These are phyloP conservation scores for Tilletia caries DNA, from an alignment of 1,284 basidiomycete species.

Conservation along the genomic window DNA sequence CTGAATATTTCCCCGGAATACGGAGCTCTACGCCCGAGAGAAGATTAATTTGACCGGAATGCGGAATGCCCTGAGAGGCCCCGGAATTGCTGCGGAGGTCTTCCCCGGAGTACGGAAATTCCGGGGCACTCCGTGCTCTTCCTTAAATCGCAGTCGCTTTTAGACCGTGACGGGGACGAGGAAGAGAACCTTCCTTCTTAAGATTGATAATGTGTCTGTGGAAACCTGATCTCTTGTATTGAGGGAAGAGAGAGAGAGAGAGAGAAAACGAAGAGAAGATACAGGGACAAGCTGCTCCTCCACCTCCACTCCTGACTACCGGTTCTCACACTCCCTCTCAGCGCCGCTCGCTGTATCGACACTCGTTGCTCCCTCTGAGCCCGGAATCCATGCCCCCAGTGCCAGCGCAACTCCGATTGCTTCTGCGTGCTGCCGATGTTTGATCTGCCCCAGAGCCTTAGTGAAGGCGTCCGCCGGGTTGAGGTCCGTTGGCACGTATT, in stretches of 20 bases:
- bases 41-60: no score
- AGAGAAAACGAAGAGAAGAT: background rate
- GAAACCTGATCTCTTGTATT: background rate
- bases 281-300: background rate
- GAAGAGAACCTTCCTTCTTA: no score
- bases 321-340: background rate
- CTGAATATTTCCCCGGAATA: no score
- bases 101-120: no score
- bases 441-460: background rate
- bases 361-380: background rate
- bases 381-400: background rate
- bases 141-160: no score
- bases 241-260: background rate
- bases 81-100: no score
- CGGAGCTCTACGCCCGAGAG: no score
- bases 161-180: no score
- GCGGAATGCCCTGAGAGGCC: no score
- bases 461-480: constrained; percentile 13
- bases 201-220: no score
- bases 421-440: background rate
- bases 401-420: background rate
- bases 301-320: background rate
- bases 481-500: background rate
- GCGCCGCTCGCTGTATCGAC: background rate
- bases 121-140: no score